phyloP scores from a whole-genome alignment of 2,329 filamentous ascomycete genomes.

The Gyromitra esculenta region DNA sequence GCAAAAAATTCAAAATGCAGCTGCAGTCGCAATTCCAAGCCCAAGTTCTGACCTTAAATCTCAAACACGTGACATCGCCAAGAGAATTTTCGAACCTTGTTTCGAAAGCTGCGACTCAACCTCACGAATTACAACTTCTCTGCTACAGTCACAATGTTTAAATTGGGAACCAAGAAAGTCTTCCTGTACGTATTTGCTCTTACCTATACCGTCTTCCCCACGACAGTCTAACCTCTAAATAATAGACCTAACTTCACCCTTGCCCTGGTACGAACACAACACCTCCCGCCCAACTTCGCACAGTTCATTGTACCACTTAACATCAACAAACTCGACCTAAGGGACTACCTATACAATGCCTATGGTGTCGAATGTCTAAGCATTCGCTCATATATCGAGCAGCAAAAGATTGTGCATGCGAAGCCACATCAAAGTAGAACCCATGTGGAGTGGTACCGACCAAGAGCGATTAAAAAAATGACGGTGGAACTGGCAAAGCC shows the following conservation, averaged over 20 bases:
- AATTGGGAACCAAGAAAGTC: constrained; percentile 67
- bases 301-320: constrained; percentile 89
- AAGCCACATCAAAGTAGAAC: constrained; percentile 64
- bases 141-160: constrained; percentile 52
- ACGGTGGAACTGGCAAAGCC: constrained; percentile 86
- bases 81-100: constrained; percentile 19
- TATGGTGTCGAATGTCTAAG: constrained; percentile 78
- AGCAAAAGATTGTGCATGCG: constrained; percentile 64
- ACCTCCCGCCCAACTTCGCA: constrained; percentile 80
- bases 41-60: not conserved
- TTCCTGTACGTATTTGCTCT: constrained; percentile 64
- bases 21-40: constrained; percentile 7
- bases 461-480: constrained; percentile 86
- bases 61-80: constrained; percentile 27
- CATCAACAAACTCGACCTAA: constrained; percentile 95
- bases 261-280: constrained; percentile 77
- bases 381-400: constrained; percentile 79
- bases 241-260: constrained; percentile 81
- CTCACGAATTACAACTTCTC: constrained; percentile 11
- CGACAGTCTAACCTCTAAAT: constrained; percentile 19
- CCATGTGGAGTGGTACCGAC: constrained; percentile 69
- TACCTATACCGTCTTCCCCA: not conserved
- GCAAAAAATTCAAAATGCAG: constrained; percentile 18
- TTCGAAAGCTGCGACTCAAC: constrained; percentile 22
- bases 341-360: constrained; percentile 89